phyloP scores from a whole-genome alignment of 345 rosid species.

The Boechera retrofracta region DNA sequence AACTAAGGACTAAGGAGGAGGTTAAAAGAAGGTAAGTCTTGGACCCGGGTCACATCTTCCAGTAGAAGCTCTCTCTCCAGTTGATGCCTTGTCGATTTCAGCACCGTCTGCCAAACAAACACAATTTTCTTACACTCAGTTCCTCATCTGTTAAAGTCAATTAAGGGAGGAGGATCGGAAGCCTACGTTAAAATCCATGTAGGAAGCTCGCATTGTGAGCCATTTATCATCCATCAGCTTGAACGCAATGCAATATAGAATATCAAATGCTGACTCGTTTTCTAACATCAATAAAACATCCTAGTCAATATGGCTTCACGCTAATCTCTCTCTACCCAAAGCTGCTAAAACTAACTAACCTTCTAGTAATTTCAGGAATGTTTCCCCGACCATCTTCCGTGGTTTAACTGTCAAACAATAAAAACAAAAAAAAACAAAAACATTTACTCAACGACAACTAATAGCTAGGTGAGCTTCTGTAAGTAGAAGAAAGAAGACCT shows the following conservation, averaged over 20 bases:
- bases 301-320: neutral
- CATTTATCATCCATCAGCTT: conserved; percentile 76
- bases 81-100: conserved; percentile 52
- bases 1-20: conserved; percentile 38
- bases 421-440: neutral
- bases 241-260: conserved; percentile 85
- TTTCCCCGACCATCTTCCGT: conserved; percentile 69
- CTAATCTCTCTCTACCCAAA: too few species aligned
- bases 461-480: conserved; percentile 5
- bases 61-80: conserved; percentile 54
- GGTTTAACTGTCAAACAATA: conserved; percentile 70
- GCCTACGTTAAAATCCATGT: conserved; percentile 89
- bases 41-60: conserved; percentile 45
- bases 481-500: conserved; percentile 49
- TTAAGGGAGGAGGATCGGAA: neutral
- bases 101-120: conserved; percentile 45
- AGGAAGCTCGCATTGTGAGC: conserved; percentile 86
- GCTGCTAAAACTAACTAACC: conserved; percentile 39
- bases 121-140: neutral
- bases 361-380: conserved; percentile 72
- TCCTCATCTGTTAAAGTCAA: neutral
- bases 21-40: conserved; percentile 49
- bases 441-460: conserved; percentile 31
- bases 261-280: conserved; percentile 84
- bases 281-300: conserved; percentile 43